These are phyloP conservation scores for Xerocomus amazonicus DNA, from an alignment of 1,284 basidiomycete species.

Conservation along the genomic window DNA sequence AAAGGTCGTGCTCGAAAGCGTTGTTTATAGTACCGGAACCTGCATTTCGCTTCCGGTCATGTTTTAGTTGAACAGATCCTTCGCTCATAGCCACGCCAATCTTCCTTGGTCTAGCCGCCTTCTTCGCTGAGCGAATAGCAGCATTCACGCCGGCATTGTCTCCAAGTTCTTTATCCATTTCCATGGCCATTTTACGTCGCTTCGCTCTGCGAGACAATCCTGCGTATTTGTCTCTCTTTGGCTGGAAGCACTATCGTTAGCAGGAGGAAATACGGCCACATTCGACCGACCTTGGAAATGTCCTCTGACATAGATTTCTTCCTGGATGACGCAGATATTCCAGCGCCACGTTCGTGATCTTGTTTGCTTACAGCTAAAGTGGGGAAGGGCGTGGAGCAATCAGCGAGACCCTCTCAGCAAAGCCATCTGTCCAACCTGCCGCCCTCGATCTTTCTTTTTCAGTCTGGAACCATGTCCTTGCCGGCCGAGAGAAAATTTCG, in stretches of 20 bases:
- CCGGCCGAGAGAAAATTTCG: conserved; percentile 94
- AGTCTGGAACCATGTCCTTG: conserved; percentile 97
- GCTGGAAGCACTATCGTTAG: conserved; percentile 39
- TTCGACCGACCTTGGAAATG: conserved; percentile 18
- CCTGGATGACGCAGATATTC: conserved; percentile 32
- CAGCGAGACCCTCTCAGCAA: conserved; percentile 1
- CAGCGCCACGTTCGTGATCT: conserved; percentile 60
- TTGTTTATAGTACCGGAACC: conserved; percentile 22
- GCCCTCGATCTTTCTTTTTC: conserved; percentile 80
- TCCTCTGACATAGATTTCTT: conserved; percentile 15
- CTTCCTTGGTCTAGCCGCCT: conserved; percentile 54
- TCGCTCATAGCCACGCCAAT: conserved; percentile 32
- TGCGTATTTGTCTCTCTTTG: conserved; percentile 79
- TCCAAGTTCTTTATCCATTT: conserved; percentile 67
- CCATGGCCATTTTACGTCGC: conserved; percentile 79
- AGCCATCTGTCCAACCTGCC: conserved; percentile 53
- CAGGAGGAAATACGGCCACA: neutral
- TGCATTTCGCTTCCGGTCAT: conserved; percentile 20
- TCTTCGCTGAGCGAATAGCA: conserved; percentile 85
- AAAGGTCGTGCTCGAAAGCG: conserved; percentile 44
- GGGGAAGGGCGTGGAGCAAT: neutral
- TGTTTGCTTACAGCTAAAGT: conserved; percentile 66
- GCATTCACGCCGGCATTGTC: conserved; percentile 58
- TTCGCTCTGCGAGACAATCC: conserved; percentile 83
- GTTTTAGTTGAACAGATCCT: conserved; percentile 13